Base-by-base conservation (phyloP, 73 alveolate species). In the Symbiodinium natans region DNA sequence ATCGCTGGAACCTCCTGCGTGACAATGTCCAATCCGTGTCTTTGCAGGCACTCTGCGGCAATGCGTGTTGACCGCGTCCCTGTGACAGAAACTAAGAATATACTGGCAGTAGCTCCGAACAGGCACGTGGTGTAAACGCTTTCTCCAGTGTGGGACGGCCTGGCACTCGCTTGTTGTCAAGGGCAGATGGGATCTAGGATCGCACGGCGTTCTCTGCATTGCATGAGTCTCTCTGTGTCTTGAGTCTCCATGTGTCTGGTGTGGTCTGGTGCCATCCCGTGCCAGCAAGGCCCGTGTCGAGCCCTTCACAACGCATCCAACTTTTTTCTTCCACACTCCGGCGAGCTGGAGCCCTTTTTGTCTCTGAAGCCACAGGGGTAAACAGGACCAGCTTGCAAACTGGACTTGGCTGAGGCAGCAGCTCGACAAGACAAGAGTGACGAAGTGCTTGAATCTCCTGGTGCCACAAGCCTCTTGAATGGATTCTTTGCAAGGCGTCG, bases 1-100 rank as follows among this genome's bases (percentile, higher is more conserved):
- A 74, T 11, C 84, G 84, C 40, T 74, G 84, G 84, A 74, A 74
- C 84, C 84, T 74, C 42, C 29, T 74, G 46, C 84, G 84, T 33
- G 84, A 34, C 43, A 74, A 74, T 23, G 84, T 74, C 84, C 84
- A 74, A 34, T 74, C 84, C 84, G 9, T 74, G 19, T n/a, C 42
- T 23, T 13, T 74, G 41, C 84, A 74, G 84, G 84, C 84, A 13
- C 59, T 46, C 13, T 46, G 59, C 21, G 59, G 59, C 59, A 13
- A 46, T 46, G 13, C 59, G 13, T 46, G 21, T 13, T 13, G 59
- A 46, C 13, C 6, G 59, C 6, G 59, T 46, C 59, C 59, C 59
- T 46, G n/a, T n/a, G n/a, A n/a, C n/a, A n/a, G n/a, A n/a, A n/a
- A n/a, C n/a, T n/a, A n/a, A n/a, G n/a, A n/a, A n/a, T n/a, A 46